phyloP scores from a whole-genome alignment of 139 green algal species.

The Helicosporidium sp. region DNA sequence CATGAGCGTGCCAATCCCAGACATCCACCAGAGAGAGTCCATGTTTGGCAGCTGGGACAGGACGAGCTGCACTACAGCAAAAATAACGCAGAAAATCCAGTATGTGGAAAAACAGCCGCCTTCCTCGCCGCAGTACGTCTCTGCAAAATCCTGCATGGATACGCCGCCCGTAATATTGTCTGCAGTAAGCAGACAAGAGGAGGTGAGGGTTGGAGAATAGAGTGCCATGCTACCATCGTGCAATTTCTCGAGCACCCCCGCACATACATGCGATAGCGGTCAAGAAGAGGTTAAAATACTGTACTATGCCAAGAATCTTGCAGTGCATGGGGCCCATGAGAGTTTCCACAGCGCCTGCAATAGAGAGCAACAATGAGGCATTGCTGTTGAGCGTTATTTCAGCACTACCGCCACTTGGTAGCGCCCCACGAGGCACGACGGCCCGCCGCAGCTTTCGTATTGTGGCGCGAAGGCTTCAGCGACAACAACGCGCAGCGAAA shows the following conservation, averaged over 20 bases:
- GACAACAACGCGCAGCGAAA: too few species aligned
- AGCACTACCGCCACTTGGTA: too few species aligned
- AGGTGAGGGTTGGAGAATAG: too few species aligned
- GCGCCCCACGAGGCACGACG: too few species aligned
- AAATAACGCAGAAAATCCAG: conserved; percentile 13
- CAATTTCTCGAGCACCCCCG: too few species aligned
- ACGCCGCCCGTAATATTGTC: conserved; percentile 14
- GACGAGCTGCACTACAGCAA: conserved; percentile 16
- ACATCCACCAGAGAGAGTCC: conserved; percentile 14
- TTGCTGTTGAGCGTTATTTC: too few species aligned
- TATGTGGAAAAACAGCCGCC: conserved; percentile 4
- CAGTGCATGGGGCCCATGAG: conserved; percentile 6
- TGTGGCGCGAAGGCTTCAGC: too few species aligned
- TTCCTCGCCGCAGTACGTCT: not conserved
- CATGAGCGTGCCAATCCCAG: conserved; percentile 13
- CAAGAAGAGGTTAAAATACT: conserved; percentile 24
- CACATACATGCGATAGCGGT: conserved; percentile 18
- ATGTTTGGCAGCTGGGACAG: conserved; percentile 18
- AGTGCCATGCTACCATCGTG: too few species aligned
- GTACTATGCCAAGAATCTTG: conserved; percentile 10
- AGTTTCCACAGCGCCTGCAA: conserved; percentile 7
- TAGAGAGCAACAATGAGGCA: too few species aligned
- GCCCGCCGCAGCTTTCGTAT: too few species aligned
- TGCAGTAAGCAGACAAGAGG: too few species aligned
- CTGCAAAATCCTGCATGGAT: conserved; percentile 3